A percentile compares a stretch with the other conserved stretches of the same genome.
Evolutionary conservation across 176 grass and related monocot genomes (phyloP).

Genomic region (bread wheat (Triticum aestivum)): DNA sequence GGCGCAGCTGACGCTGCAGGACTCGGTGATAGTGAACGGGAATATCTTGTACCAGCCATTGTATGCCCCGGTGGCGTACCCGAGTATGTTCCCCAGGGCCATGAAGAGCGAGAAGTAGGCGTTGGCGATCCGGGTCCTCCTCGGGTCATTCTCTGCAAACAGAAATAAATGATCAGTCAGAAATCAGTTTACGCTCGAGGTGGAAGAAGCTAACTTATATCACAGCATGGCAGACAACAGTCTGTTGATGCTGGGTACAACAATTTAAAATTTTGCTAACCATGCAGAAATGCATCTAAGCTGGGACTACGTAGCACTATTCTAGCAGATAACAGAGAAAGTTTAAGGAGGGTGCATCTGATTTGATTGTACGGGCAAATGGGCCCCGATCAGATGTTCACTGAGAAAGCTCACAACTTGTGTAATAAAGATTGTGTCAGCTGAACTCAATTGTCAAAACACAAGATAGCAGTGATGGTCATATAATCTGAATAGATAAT

Average conservation of each 20-base stretch:
- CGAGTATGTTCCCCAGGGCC: conserved; percentile 88
- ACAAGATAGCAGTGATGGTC: background rate
- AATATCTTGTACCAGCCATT: conserved; percentile 80
- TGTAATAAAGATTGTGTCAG: background rate
- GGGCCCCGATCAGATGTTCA: too few species aligned
- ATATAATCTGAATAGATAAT: background rate
- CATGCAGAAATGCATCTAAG: background rate
- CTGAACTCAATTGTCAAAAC: background rate
- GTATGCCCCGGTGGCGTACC: conserved; percentile 82
- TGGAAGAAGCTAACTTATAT: too few species aligned
- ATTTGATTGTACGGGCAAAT: background rate
- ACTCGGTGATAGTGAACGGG: conserved; percentile 69
- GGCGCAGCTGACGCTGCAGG: conserved; percentile 74
- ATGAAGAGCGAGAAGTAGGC: conserved; percentile 99
- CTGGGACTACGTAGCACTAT: background rate
- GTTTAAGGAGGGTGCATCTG: background rate
- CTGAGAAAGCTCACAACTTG: background rate
- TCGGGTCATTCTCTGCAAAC: conserved; percentile 84
- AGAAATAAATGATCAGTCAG: background rate
- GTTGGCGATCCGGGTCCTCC: conserved; percentile 79
- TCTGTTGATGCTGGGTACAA: background rate
- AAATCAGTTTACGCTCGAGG: too few species aligned
- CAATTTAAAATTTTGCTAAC: background rate
- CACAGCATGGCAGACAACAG: background rate
- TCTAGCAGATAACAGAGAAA: background rate